Conservation (phyloP, 257 asterid genomes). For the Henckelia pumila region DNA sequence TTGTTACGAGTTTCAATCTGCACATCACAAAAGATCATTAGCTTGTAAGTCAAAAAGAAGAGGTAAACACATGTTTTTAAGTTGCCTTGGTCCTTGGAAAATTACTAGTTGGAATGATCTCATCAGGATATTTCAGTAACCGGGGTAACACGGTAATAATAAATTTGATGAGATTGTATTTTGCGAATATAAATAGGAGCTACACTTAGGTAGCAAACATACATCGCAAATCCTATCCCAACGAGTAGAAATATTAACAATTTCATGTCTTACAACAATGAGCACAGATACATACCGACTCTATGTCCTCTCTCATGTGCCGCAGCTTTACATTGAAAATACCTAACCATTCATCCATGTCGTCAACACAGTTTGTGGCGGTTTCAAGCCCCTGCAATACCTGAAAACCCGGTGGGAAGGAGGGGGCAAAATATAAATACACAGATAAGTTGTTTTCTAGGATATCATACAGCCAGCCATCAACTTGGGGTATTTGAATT, state of each 20-base stretch:
- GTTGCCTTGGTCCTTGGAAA: neutral
- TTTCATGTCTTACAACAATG: constrained; percentile 19
- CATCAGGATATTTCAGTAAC: constrained; percentile 18
- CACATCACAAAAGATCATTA: constrained; percentile 27
- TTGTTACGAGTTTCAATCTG: constrained; percentile 96
- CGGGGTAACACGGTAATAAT: constrained; percentile 16
- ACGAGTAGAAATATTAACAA: neutral
- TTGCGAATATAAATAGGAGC: constrained; percentile 8
- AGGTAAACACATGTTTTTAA: neutral
- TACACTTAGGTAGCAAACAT: constrained; percentile 13
- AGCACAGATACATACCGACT: constrained; percentile 60
- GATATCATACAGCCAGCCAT: constrained; percentile 10
- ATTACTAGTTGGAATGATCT: neutral
- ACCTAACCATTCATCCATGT: constrained; percentile 98
- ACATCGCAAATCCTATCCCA: neutral
- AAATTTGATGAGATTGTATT: constrained; percentile 18
- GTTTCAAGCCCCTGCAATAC: constrained; percentile 81
- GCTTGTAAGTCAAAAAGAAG: constrained; percentile 24
- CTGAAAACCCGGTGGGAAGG: constrained; percentile 46
- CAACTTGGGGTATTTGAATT: constrained; percentile 13
- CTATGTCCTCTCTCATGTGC: constrained; percentile 99
- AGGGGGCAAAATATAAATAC: no score
- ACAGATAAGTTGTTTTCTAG: neutral
- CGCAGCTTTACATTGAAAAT: constrained; percentile 90
- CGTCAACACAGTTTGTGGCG: constrained; percentile 85